phyloP scores from a whole-genome alignment of 2,329 filamentous ascomycete genomes.

The Fusarium falciforme region DNA sequence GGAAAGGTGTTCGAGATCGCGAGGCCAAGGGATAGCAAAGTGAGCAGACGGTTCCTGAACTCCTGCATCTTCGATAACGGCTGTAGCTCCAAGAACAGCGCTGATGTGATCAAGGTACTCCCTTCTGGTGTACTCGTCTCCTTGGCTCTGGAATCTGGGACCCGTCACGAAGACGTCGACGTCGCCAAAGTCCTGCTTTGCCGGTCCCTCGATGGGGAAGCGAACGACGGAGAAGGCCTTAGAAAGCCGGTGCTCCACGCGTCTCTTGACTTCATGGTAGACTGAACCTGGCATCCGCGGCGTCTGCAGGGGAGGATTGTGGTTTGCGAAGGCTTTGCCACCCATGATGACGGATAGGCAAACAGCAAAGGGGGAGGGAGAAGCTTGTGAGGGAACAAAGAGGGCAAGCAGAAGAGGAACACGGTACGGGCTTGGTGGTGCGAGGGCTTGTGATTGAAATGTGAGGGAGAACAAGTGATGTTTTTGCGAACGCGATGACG shows the following conservation, averaged over 20 bases:
- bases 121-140: constrained; percentile 45
- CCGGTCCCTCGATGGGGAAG: constrained; percentile 75
- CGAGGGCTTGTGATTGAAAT: background rate
- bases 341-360: constrained; percentile 64
- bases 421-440: background rate
- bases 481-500: background rate
- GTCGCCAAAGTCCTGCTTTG: constrained; percentile 76
- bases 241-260: constrained; percentile 59
- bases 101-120: constrained; percentile 31
- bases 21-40: constrained; percentile 68
- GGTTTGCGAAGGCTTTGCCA: constrained; percentile 67
- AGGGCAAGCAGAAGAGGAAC: background rate
- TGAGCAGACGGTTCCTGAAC: constrained; percentile 48
- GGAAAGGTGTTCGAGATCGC: constrained; percentile 9
- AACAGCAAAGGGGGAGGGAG: background rate
- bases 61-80: constrained; percentile 45
- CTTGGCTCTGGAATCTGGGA: constrained; percentile 34
- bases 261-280: constrained; percentile 64
- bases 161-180: constrained; percentile 74
- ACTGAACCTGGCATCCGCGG: constrained; percentile 72
- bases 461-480: background rate
- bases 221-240: constrained; percentile 66
- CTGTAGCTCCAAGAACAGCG: constrained; percentile 57
- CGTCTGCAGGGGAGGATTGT: constrained; percentile 62
- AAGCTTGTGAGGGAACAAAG: background rate